Conservation (phyloP, 345 rosid genomes). For the Laguncularia racemosa region DNA sequence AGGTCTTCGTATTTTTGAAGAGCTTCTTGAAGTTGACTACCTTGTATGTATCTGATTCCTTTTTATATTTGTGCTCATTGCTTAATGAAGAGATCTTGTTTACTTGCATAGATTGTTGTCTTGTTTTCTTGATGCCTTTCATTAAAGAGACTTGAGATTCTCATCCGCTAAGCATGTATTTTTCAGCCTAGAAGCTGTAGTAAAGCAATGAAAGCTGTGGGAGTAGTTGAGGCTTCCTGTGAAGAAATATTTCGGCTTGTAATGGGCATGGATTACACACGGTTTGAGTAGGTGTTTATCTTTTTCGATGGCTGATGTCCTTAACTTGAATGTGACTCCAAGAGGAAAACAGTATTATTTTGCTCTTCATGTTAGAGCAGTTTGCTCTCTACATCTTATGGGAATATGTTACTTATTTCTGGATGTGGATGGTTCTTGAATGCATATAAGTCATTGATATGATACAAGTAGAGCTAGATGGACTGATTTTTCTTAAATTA, state of each 20-base stretch:
- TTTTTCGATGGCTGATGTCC: constrained; percentile 3
- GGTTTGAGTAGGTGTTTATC: constrained; percentile 86
- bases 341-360: too few relatives aligned
- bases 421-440: too few relatives aligned
- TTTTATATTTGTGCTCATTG: constrained; percentile 13
- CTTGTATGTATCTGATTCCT: constrained; percentile 52
- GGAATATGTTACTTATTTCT: too few relatives aligned
- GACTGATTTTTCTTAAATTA: too few relatives aligned
- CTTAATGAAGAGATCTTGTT: constrained; percentile 7
- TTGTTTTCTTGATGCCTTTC: neutral
- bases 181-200: constrained; percentile 99
- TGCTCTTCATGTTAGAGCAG: too few relatives aligned
- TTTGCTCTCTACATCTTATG: too few relatives aligned
- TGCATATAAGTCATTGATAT: too few relatives aligned
- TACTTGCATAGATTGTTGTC: neutral
- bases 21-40: constrained; percentile 97
- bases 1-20: constrained; percentile 99
- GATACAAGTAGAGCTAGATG: too few relatives aligned
- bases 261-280: constrained; percentile 99
- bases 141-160: constrained; percentile 1
- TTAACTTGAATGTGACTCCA: neutral
- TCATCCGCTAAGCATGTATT: constrained; percentile 9
- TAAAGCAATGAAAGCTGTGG: constrained; percentile 99
- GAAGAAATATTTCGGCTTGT: constrained; percentile 96
- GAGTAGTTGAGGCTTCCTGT: constrained; percentile 95